Percentiles rank a stretch among this genome's conserved stretches.
Conservation (phyloP, 1,284 basidiomycete species). For the Amylostereum areolatum region DNA sequence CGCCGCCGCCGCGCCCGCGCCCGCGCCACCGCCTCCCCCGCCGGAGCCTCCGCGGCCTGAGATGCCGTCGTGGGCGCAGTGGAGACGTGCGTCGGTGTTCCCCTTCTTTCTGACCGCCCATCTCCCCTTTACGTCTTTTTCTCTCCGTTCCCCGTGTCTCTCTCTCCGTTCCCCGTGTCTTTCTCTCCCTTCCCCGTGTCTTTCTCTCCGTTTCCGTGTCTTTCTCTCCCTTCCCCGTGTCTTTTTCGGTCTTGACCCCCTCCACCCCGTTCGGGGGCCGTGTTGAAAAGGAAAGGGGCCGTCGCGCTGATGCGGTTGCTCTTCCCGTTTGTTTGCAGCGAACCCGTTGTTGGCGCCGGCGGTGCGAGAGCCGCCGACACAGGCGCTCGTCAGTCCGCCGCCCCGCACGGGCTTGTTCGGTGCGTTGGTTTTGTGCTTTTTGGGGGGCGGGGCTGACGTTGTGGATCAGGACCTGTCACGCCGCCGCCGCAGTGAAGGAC, state of each 20-base stretch:
- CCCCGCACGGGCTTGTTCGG: conserved; percentile 60
- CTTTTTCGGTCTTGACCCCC: too few relatives aligned
- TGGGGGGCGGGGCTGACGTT: background rate
- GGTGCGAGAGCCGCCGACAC: conserved; percentile 26
- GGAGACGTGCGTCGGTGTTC: conserved; percentile 49
- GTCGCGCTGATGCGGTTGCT: background rate
- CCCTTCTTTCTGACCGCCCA: background rate
- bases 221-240: too few relatives aligned
- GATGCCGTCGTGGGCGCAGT: conserved; percentile 69
- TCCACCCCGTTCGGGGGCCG: too few relatives aligned
- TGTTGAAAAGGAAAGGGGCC: too few relatives aligned
- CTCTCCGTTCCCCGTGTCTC: too few relatives aligned
- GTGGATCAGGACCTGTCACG: conserved; percentile 47
- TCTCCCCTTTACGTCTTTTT: background rate
- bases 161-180: too few relatives aligned
- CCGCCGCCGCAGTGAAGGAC: conserved; percentile 47
- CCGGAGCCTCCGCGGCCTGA: conserved; percentile 41
- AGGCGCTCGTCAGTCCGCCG: conserved; percentile 29
- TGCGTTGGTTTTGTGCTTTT: conserved; percentile 20
- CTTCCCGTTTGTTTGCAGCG: conserved; percentile 28
- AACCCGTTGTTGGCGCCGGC: conserved; percentile 49
- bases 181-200: too few relatives aligned
- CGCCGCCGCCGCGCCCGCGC: conserved; percentile 33
- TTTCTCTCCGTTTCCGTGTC: too few relatives aligned
- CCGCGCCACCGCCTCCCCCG: conserved; percentile 32